Conservation (phyloP, 2,329 filamentous ascomycete species). For the Emergomyces orientalis region DNA sequence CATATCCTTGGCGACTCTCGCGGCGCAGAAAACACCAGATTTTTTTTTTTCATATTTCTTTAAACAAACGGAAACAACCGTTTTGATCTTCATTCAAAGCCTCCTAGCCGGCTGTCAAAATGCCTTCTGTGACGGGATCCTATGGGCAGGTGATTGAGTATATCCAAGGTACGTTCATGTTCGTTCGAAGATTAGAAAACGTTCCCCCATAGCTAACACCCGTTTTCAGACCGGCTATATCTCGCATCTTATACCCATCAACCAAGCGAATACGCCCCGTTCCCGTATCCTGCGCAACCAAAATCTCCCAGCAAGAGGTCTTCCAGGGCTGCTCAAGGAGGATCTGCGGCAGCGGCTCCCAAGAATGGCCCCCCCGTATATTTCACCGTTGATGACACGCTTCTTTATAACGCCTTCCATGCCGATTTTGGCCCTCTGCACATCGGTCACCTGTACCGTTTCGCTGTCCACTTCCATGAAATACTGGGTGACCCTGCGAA, state of each 20-base stretch:
- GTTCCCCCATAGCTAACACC: slow-evolving; percentile 9
- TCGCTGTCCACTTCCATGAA: slow-evolving; percentile 91
- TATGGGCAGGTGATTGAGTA: slow-evolving; percentile 91
- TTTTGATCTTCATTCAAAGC: background rate
- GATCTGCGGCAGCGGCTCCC: slow-evolving; percentile 41
- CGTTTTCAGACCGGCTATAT: slow-evolving; percentile 65
- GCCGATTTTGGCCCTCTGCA: slow-evolving; percentile 96
- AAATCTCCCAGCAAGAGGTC: slow-evolving; percentile 69
- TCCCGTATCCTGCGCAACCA: slow-evolving; percentile 62
- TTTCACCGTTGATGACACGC: slow-evolving; percentile 85
- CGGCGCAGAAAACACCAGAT: background rate
- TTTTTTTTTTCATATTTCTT: background rate
- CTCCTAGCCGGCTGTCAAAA: slow-evolving; percentile 26
- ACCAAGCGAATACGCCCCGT: slow-evolving; percentile 71
- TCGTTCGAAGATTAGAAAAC: slow-evolving; percentile 7
- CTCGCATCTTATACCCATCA: slow-evolving; percentile 81
- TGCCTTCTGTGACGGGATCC: slow-evolving; percentile 47
- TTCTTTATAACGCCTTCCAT: slow-evolving; percentile 97
- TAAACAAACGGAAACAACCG: background rate
- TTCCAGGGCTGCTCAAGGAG: slow-evolving; percentile 47
- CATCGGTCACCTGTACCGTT: slow-evolving; percentile 93
- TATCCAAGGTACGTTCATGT: slow-evolving; percentile 66
- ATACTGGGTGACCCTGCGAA: slow-evolving; percentile 87
- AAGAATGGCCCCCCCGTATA: slow-evolving; percentile 65
- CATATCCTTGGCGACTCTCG: background rate